Evolutionary conservation across 73 alveolate genomes (phyloP), one percentile per base, ranked within the genome.

Genomic region (Tetrahymena elliotti): DNA sequence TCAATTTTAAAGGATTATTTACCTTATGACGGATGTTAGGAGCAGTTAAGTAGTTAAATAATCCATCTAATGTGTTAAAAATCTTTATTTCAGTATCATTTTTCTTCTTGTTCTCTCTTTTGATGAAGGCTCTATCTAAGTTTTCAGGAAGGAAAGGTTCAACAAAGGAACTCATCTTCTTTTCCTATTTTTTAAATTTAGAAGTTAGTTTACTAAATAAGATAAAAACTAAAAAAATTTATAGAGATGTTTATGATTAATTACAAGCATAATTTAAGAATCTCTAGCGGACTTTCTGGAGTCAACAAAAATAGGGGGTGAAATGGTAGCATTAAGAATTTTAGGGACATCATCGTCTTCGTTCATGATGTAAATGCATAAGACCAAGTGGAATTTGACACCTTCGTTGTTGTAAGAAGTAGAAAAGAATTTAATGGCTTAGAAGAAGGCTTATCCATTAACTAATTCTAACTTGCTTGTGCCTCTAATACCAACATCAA

Each of bases 381-480:
- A 37, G 24, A 94, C 54, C 34, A 94, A 53, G 83, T 94, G 96
- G 92, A 94, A 94, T 88, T 94, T 94, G 1, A 94, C 96, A 27
- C 96, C 96, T 94, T 94, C 96, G 84, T 94, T 94, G 52, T 94
- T 94, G 41, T 94, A 94, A 0, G 95, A 88, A 41, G 96, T 94
- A 0, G 96, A 94, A 35, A 94, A 94, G 83, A 94, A 94, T 47
- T 94, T 84, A 52, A 94, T 82, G 33, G 96, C 96, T 94, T 94
- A 36, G 68, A 47, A 34, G 93, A 84, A 94, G 7, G 96, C 96
- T 52, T 94, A 38, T 35, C 96, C 96, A 35, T 94, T 94, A 37
- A 94, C 93, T 35, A 94, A 38, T 94, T 94, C 96, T 18, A 94
- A 47, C 53, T 92, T 94, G 39, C 96, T 94, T 40, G 96, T 94